These are phyloP conservation scores for Lithocarpus polystachyus DNA, from an alignment of 306 rosid genomes.

Conservation along the genomic window DNA sequence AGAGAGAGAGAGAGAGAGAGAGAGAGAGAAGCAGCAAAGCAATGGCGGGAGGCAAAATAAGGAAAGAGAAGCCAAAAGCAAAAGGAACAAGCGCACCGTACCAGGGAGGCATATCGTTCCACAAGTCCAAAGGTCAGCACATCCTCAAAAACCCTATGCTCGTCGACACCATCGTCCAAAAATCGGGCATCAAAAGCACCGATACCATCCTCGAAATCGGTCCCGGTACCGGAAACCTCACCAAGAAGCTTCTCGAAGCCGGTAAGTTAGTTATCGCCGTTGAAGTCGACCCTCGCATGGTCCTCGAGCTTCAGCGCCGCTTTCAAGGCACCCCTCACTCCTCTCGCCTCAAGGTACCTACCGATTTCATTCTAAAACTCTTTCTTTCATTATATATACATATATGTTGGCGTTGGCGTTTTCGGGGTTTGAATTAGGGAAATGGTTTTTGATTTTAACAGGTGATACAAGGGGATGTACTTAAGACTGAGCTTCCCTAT, in stretches of 20 bases:
- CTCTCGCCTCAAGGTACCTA: constrained; percentile 55
- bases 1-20: not conserved
- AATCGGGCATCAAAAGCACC: constrained; percentile 52
- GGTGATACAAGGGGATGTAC: constrained; percentile 88
- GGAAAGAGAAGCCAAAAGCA: constrained; percentile 39
- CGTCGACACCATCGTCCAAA: constrained; percentile 51
- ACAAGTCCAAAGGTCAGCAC: constrained; percentile 62
- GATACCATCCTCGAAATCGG: constrained; percentile 57
- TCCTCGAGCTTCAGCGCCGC: constrained; percentile 73
- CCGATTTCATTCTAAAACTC: no score
- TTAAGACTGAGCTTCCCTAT: constrained; percentile 83
- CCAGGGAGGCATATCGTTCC: constrained; percentile 58
- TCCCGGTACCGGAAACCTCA: constrained; percentile 63
- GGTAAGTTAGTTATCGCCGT: constrained; percentile 81
- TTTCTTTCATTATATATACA: no score
- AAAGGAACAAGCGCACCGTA: constrained; percentile 30
- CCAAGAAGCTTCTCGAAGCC: constrained; percentile 58
- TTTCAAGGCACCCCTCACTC: constrained; percentile 76
- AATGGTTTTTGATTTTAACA: constrained; percentile 17
- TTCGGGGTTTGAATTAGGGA: not conserved
- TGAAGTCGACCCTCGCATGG: constrained; percentile 92
- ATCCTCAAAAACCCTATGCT: constrained; percentile 50
- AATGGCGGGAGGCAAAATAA: constrained; percentile 61
- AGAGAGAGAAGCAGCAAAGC: not conserved
- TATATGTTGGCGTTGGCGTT: no score